Base-by-base conservation (phyloP, 2,329 filamentous ascomycete species). In the Ceratocystis eucalypticola region DNA sequence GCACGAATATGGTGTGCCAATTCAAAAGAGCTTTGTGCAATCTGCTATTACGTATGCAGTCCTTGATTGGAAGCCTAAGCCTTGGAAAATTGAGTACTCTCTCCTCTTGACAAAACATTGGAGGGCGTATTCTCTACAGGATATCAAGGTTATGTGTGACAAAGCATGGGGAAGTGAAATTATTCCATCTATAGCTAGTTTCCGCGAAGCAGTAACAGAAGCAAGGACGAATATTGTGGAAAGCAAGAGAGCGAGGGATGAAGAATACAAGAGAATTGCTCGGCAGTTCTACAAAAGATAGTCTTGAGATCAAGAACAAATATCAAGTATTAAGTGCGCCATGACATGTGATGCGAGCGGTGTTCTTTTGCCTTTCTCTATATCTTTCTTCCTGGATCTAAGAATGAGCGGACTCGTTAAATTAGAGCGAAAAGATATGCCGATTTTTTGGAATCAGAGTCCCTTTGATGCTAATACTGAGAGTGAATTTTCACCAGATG, bases 141-240 rank as follows among this genome's bases (percentile, higher is more conserved):
- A 68, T 41, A 22, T 68, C 45, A 67, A 68, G 22, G 30, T 53
- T 22, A 48, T 64, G 12, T 68, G 67, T 62, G 63, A 68, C 65
- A 33, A 20, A 12, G 67, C 67, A 7, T 68, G 67, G 67, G 65
- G 67, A n/a, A 33, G 48, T 33, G 50, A 63, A 12, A 67, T 68
- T 5, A 59, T 64, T 7, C 65, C 67, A 22, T 25, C 61, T 44
- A 37, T 67, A 17, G 15, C 45, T 6, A 44, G 57, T 17, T 67
- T 67, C 12, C 12, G 48, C 20, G 28, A 22, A 5, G 33, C 37
- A 17, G 57, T 67, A n/a, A 33, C 44, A 44, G 57, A 67, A 57
- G 63, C 66, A 6, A 53, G 62, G n/a, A 46, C 15, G 17, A 62
- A 65, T 22, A 41, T 65, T 17, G 57, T 67, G 17, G 45, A 67